Conservation (phyloP, 2,329 filamentous ascomycete species). For the Exophiala bonariae region DNA sequence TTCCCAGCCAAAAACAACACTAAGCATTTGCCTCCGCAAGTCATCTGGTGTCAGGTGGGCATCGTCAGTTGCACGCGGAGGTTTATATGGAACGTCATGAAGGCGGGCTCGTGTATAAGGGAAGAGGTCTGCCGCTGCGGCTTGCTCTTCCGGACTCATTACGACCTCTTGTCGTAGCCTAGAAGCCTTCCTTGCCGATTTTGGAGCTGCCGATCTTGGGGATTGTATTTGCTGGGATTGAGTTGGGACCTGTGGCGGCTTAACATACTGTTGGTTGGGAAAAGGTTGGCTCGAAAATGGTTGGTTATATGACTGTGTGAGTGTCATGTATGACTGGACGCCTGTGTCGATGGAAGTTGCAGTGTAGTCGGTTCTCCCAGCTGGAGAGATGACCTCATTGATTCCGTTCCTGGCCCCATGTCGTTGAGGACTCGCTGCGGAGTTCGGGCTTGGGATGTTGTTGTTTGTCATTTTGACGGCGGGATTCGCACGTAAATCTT, state of each 20-base stretch:
- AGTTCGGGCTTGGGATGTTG: conserved; percentile 69
- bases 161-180: conserved; percentile 77
- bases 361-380: conserved; percentile 43
- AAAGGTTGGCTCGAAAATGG: no score
- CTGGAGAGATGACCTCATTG: conserved; percentile 41
- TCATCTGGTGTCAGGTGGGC: conserved; percentile 69
- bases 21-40: conserved; percentile 85
- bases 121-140: conserved; percentile 70
- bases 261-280: conserved; percentile 14
- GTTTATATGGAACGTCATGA: conserved; percentile 78
- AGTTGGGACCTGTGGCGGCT: conserved; percentile 37
- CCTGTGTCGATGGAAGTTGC: conserved; percentile 47
- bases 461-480: conserved; percentile 61
- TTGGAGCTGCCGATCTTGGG: conserved; percentile 40
- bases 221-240: conserved; percentile 38
- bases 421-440: conserved; percentile 56
- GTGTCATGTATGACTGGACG: conserved; percentile 16
- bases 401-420: conserved; percentile 47
- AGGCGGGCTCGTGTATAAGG: conserved; percentile 79
- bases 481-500: conserved; percentile 66
- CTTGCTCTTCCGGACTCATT: conserved; percentile 72
- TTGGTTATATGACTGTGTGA: conserved; percentile 5
- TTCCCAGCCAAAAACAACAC: conserved; percentile 92
- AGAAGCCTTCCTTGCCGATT: conserved; percentile 55
- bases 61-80: conserved; percentile 60